phyloP scores from a whole-genome alignment of 495 filamentous ascomycete genomes.

The Pyrenula massariospora region DNA sequence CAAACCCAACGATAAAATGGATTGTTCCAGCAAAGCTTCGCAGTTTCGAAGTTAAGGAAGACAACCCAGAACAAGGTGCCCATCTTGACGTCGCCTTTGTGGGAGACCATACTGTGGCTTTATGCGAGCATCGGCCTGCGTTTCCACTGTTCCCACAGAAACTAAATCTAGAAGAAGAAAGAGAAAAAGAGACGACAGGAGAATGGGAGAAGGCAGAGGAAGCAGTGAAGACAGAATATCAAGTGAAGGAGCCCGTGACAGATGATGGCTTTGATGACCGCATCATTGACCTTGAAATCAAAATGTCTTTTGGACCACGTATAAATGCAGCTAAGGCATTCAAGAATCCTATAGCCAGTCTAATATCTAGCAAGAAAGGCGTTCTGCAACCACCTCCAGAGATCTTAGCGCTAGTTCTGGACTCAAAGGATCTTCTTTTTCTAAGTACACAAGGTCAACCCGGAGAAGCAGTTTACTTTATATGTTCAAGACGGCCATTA shows the following conservation, averaged over 20 bases:
- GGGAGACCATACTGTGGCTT: conserved; percentile 51
- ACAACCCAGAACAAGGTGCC: neutral
- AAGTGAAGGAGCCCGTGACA: too few species aligned
- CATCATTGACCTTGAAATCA: neutral
- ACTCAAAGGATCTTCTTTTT: conserved; percentile 58
- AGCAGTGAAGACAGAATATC: too few species aligned
- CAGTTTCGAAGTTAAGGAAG: conserved; percentile 22
- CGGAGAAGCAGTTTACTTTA: conserved; percentile 41
- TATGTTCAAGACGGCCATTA: conserved; percentile 43
- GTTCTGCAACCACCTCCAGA: conserved; percentile 50
- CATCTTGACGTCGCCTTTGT: conserved; percentile 89
- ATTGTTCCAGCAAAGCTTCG: conserved; percentile 73
- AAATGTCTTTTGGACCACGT: neutral
- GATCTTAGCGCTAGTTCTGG: conserved; percentile 59
- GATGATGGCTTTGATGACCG: too few species aligned
- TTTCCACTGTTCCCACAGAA: too few species aligned
- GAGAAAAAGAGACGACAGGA: too few species aligned
- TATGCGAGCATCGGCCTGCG: conserved; percentile 54
- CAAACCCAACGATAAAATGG: conserved; percentile 63
- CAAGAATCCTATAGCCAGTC: neutral
- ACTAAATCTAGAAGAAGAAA: too few species aligned
- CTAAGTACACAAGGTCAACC: conserved; percentile 42
- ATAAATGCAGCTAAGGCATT: neutral
- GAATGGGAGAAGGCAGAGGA: too few species aligned
- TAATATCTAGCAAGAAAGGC: neutral